Conservation (phyloP, 164 flowering plant genomes). For the Sedum album region DNA sequence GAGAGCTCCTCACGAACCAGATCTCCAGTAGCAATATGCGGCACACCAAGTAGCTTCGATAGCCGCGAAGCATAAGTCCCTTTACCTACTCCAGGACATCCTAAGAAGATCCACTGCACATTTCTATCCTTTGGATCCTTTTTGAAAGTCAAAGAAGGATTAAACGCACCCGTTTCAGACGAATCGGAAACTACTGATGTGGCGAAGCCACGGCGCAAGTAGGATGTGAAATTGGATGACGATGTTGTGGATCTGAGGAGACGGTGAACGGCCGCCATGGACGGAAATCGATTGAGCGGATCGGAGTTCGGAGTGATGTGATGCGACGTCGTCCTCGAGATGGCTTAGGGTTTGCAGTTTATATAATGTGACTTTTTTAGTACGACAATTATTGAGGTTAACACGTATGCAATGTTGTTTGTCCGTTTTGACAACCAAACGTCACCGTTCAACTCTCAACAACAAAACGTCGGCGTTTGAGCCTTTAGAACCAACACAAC, state of each 20-base stretch:
- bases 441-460: too few relatives aligned
- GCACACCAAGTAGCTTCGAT: constrained; percentile 62
- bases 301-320: too few relatives aligned
- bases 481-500: too few relatives aligned
- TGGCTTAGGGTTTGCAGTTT: too few relatives aligned
- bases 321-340: too few relatives aligned
- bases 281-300: neutral
- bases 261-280: constrained; percentile 1
- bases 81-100: constrained; percentile 84
- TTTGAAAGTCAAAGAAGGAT: constrained; percentile 2
- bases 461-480: too few relatives aligned
- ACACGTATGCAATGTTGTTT: too few relatives aligned
- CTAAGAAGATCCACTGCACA: constrained; percentile 89
- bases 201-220: constrained; percentile 4
- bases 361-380: too few relatives aligned
- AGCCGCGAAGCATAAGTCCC: constrained; percentile 84
- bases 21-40: constrained; percentile 89
- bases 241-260: constrained; percentile 10
- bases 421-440: too few relatives aligned
- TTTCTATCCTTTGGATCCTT: constrained; percentile 31
- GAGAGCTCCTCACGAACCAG: constrained; percentile 74
- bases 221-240: constrained; percentile 5
- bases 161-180: neutral
- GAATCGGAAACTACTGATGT: neutral
- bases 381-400: too few relatives aligned